These are phyloP conservation scores for Fusarium armeniacum DNA, from an alignment of 2,329 filamentous ascomycete species.

Conservation along the genomic window DNA sequence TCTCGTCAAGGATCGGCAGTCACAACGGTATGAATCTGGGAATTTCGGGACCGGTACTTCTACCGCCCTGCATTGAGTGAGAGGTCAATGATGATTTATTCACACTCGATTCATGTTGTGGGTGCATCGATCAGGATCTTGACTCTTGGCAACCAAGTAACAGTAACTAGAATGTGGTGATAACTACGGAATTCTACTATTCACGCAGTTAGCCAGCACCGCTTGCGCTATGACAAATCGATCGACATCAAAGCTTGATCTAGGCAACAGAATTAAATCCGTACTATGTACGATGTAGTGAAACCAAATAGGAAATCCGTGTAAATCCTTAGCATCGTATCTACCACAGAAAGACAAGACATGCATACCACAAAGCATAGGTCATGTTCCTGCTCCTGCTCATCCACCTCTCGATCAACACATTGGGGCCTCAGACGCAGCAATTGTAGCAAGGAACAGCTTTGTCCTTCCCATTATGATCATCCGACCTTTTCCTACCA, in stretches of 20 bases:
- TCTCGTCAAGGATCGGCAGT: conserved; percentile 11
- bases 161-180: neutral
- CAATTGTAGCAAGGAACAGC: conserved; percentile 52
- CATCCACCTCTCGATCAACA: conserved; percentile 8
- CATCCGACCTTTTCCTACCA: conserved; percentile 56
- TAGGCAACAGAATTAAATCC: neutral
- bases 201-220: no score
- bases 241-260: neutral
- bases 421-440: conserved; percentile 37
- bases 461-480: conserved; percentile 55
- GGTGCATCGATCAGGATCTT: neutral
- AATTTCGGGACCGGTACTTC: neutral
- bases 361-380: no score
- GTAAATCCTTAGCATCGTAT: accelerated
- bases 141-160: neutral
- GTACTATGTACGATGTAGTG: neutral
- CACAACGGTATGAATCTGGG: neutral
- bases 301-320: neutral
- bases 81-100: neutral
- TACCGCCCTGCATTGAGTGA: neutral
- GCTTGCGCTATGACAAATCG: neutral
- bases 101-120: neutral
- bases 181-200: no score
- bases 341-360: neutral
- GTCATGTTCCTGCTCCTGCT: neutral